Evolutionary conservation across 1,284 basidiomycete species (phyloP).

Genomic region (Ustilago xerochloae): DNA sequence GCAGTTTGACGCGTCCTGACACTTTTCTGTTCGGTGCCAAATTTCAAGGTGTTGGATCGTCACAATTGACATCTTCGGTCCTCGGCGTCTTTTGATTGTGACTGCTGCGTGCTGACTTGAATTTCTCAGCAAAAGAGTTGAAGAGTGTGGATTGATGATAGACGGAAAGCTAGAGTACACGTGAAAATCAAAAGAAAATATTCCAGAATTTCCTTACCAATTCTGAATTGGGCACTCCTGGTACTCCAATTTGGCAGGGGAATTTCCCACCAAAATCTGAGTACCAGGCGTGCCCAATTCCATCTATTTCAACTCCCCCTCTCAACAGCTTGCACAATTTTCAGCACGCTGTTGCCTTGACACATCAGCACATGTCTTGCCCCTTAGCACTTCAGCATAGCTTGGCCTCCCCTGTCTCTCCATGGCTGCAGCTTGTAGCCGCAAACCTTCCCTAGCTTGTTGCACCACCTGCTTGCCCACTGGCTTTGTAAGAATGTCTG

Average conservation of each 20-base stretch:
- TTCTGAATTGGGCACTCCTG: too few relatives aligned
- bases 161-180: too few relatives aligned
- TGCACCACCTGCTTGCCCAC: background rate
- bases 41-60: too few relatives aligned
- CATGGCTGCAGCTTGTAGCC: background rate
- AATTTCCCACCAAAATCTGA: too few relatives aligned
- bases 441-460: background rate
- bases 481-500: background rate
- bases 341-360: background rate
- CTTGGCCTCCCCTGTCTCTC: background rate
- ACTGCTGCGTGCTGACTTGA: constrained; percentile 35
- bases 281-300: too few relatives aligned
- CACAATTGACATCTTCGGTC: too few relatives aligned
- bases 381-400: background rate
- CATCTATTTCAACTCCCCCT: constrained; percentile 1
- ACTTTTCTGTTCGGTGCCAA: constrained; percentile 2
- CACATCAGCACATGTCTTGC: background rate
- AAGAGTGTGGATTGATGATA: too few relatives aligned
- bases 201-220: too few relatives aligned
- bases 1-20: constrained; percentile 2
- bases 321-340: background rate
- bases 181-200: too few relatives aligned
- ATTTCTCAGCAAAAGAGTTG: background rate
- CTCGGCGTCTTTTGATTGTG: background rate
- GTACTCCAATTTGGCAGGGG: too few relatives aligned